Conservation (phyloP, 495 filamentous ascomycete species). For the Aspergillus sclerotiicarbonarius region DNA sequence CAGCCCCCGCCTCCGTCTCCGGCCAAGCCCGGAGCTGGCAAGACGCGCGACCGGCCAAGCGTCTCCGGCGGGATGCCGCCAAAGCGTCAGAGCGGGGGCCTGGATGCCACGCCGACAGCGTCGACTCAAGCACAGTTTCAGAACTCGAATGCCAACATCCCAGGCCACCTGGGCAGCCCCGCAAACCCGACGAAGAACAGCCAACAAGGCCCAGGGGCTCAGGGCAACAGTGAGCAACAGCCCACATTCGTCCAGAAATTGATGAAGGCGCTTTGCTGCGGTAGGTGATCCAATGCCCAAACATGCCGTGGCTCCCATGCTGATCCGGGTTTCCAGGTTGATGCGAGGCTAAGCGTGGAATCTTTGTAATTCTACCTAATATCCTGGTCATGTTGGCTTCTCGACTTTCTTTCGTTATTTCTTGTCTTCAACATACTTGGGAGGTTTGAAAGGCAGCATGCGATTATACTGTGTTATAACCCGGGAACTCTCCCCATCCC, state of each 20-base stretch:
- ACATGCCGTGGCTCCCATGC: conserved; percentile 19
- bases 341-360: conserved; percentile 17
- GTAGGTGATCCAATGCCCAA: conserved; percentile 48
- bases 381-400: conserved; percentile 23
- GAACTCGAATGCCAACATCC: conserved; percentile 81
- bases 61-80: conserved; percentile 63
- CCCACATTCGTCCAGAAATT: conserved; percentile 61
- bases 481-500: conserved; percentile 18
- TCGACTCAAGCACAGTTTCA: conserved; percentile 90
- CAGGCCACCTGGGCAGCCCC: conserved; percentile 58
- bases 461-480: conserved; percentile 22
- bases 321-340: conserved; percentile 36
- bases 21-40: conserved; percentile 74
- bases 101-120: conserved; percentile 76
- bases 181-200: conserved; percentile 54
- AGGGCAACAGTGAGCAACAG: conserved; percentile 46
- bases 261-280: conserved; percentile 81
- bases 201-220: conserved; percentile 42
- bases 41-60: conserved; percentile 79
- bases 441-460: conserved; percentile 26
- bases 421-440: conserved; percentile 14
- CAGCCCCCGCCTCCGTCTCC: conserved; percentile 88
- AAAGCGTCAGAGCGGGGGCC: conserved; percentile 75
- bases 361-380: conserved; percentile 28
- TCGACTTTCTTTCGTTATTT: conserved; percentile 31